These are phyloP conservation scores for Gyromitra esculenta DNA, from an alignment of 2,329 filamentous ascomycete genomes.

Conservation along the genomic window DNA sequence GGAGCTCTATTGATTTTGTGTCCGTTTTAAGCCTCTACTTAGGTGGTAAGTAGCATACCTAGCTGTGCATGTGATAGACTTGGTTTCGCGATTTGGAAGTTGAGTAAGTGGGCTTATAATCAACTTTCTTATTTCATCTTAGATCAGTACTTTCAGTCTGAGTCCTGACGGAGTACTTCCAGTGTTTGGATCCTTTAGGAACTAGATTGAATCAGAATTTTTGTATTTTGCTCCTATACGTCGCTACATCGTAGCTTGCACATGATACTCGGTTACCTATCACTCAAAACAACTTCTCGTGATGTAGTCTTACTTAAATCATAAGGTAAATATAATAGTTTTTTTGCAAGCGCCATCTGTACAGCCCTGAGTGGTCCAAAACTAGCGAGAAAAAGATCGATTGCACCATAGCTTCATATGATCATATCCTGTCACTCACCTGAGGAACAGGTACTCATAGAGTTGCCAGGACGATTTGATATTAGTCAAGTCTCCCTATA, in stretches of 20 bases:
- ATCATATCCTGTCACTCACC: constrained; percentile 35
- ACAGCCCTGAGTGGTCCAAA: not conserved
- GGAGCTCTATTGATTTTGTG: no score
- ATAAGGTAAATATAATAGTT: not conserved
- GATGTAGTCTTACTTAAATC: not conserved
- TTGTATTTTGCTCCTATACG: not conserved
- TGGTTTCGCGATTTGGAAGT: no score
- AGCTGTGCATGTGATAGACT: no score
- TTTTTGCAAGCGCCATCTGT: not conserved
- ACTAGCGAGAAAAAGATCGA: not conserved
- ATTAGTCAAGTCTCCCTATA: no score
- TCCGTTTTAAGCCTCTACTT: no score
- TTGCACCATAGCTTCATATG: not conserved
- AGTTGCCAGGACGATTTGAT: no score
- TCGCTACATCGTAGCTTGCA: no score
- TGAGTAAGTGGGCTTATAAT: not conserved
- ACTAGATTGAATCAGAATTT: not conserved
- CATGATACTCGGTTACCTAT: not conserved
- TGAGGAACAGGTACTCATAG: not conserved
- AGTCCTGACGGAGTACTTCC: no score
- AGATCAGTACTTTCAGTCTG: not conserved
- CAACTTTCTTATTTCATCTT: no score
- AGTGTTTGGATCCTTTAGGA: no score
- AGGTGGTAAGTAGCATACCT: no score
- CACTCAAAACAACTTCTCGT: not conserved